Conservation (phyloP, 805 yeast species). For the Torulaspora delbrueckii region DNA sequence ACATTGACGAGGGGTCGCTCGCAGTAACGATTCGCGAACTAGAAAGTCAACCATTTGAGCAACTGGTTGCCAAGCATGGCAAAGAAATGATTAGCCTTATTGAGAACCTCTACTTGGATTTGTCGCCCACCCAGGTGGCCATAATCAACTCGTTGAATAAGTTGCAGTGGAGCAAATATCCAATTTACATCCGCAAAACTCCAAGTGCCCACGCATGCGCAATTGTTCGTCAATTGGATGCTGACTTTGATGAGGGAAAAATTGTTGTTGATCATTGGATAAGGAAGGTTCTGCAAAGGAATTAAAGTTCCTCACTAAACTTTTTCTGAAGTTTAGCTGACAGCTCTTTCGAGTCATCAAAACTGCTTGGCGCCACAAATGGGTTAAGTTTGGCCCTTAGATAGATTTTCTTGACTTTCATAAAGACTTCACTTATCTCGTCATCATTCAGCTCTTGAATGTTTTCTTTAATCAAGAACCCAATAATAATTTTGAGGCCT, state of each 20-base stretch:
- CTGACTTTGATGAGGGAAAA: constrained; percentile 64
- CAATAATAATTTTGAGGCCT: constrained; percentile 30
- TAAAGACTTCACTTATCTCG: constrained; percentile 18
- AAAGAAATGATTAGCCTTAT: constrained; percentile 9
- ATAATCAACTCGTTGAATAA: constrained; percentile 56
- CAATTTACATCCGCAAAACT: constrained; percentile 62
- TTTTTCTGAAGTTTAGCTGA: constrained; percentile 16
- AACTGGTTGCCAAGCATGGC: constrained; percentile 12
- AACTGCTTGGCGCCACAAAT: constrained; percentile 10
- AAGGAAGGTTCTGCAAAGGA: constrained; percentile 37
- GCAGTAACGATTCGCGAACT: constrained; percentile 18
- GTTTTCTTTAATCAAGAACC: constrained; percentile 16
- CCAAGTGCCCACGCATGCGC: constrained; percentile 77
- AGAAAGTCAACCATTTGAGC: constrained; percentile 14
- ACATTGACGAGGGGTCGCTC: constrained; percentile 9
- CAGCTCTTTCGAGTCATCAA: constrained; percentile 12
- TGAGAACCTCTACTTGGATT: constrained; percentile 15
- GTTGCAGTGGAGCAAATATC: constrained; percentile 64
- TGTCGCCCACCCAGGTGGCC: constrained; percentile 39
- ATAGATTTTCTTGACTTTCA: constrained; percentile 24
- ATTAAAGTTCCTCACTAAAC: constrained; percentile 12
- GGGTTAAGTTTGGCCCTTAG: constrained; percentile 29
- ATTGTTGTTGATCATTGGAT: constrained; percentile 62
- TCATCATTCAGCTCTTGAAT: constrained; percentile 11
- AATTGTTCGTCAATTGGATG: constrained; percentile 57